A percentile compares a stretch with the other conserved stretches of the same genome.
Conservation (phyloP, 169 alveolate species). For the Neospora caninum region DNA sequence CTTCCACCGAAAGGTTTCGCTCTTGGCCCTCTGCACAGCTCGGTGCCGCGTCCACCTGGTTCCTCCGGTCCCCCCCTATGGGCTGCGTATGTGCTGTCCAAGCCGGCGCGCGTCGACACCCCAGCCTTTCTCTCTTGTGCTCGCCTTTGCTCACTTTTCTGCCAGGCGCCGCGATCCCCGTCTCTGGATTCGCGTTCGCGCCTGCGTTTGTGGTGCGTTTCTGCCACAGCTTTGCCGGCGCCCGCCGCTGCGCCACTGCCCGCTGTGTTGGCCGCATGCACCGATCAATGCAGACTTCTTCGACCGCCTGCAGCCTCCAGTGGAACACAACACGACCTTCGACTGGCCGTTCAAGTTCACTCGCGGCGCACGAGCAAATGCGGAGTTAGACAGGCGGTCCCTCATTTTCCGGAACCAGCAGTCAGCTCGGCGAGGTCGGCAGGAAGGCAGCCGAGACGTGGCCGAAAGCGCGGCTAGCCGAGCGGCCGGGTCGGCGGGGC, state of each 20-base stretch:
- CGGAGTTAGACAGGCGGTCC: conserved; percentile 27
- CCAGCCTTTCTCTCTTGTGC: too few relatives aligned
- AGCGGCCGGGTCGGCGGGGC: background rate
- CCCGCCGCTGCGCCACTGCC: conserved; percentile 59
- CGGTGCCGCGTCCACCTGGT: background rate
- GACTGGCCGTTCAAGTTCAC: conserved; percentile 62
- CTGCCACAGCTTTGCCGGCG: conserved; percentile 40
- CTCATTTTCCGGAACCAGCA: conserved; percentile 9
- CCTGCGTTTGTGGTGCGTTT: background rate
- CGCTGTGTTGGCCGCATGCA: conserved; percentile 53
- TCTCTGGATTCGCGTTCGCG: too few relatives aligned
- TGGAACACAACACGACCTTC: conserved; percentile 60
- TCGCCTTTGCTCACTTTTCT: too few relatives aligned
- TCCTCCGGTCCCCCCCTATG: too few relatives aligned
- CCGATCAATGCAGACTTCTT: conserved; percentile 54
- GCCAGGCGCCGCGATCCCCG: too few relatives aligned
- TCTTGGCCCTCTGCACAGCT: background rate
- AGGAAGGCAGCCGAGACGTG: background rate
- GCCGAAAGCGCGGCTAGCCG: background rate
- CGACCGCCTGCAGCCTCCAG: conserved; percentile 68
- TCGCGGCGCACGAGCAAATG: conserved; percentile 31
- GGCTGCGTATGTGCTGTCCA: too few relatives aligned
- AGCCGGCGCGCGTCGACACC: too few relatives aligned
- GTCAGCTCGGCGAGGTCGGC: conserved; percentile 13
- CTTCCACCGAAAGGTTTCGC: background rate